Evolutionary conservation across 805 yeast genomes (phyloP).

Genomic region (Schwanniomyces vanrijiae): DNA sequence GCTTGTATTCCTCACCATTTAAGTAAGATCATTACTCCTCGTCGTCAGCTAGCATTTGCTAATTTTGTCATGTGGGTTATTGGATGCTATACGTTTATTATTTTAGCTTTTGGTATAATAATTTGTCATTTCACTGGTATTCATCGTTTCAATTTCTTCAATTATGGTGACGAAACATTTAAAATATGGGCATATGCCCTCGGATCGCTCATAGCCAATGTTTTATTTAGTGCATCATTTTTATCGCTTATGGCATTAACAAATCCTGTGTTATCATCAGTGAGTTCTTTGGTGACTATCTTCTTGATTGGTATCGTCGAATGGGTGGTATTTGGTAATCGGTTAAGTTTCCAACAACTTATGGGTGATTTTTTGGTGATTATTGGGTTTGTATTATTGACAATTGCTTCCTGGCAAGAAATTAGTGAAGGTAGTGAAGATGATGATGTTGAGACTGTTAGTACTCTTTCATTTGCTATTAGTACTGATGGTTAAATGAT

Average conservation of each 20-base stretch:
- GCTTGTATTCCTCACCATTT: constrained; percentile 70
- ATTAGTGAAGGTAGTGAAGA: constrained; percentile 49
- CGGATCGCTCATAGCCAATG: constrained; percentile 60
- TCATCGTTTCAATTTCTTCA: constrained; percentile 58
- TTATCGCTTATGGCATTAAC: constrained; percentile 80
- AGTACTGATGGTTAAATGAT: constrained; percentile 25
- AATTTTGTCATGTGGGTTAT: constrained; percentile 69
- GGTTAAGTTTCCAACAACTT: constrained; percentile 54
- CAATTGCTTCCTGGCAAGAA: constrained; percentile 65
- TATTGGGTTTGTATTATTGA: constrained; percentile 65
- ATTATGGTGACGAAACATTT: constrained; percentile 35
- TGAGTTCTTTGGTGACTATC: constrained; percentile 69
- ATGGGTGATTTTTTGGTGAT: constrained; percentile 70
- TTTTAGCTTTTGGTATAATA: constrained; percentile 50
- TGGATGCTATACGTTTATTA: constrained; percentile 55
- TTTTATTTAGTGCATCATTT: constrained; percentile 69
- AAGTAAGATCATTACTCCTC: constrained; percentile 42
- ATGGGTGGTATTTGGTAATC: constrained; percentile 63
- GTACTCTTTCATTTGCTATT: constrained; percentile 43
- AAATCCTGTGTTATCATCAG: constrained; percentile 78
- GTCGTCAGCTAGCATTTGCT: constrained; percentile 79
- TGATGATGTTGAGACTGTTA: constrained; percentile 42
- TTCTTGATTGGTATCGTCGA: constrained; percentile 77
- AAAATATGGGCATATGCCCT: constrained; percentile 46
- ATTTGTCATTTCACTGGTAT: constrained; percentile 53